Evolutionary conservation across 2,329 filamentous ascomycete genomes (phyloP).

Genomic region (Colletotrichum paranaense): DNA sequence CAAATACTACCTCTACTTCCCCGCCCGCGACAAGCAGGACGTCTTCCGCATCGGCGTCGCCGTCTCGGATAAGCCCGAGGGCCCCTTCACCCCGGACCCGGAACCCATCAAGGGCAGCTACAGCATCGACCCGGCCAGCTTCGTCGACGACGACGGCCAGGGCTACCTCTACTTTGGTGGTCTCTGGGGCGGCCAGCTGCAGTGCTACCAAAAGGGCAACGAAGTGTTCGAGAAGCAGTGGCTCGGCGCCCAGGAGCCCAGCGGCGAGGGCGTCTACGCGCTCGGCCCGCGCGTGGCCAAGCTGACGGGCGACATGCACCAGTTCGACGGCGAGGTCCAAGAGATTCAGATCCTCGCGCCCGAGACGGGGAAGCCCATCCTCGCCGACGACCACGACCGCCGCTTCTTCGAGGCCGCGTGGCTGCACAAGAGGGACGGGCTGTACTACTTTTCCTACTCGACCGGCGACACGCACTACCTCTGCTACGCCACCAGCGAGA

Average conservation of each 20-base stretch:
- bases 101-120: slow-evolving; percentile 75
- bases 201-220: slow-evolving; percentile 74
- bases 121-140: slow-evolving; percentile 81
- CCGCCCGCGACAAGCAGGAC: slow-evolving; percentile 75
- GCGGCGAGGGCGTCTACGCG: slow-evolving; percentile 65
- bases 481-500: slow-evolving; percentile 74
- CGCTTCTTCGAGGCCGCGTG: slow-evolving; percentile 86
- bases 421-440: slow-evolving; percentile 78
- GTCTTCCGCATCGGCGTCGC: slow-evolving; percentile 83
- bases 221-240: slow-evolving; percentile 65
- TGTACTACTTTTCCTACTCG: slow-evolving; percentile 82
- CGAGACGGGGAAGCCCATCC: slow-evolving; percentile 68
- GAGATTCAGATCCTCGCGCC: slow-evolving; percentile 74
- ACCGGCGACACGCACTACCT: slow-evolving; percentile 83
- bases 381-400: slow-evolving; percentile 76
- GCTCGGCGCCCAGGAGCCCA: slow-evolving; percentile 69
- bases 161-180: slow-evolving; percentile 76
- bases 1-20: slow-evolving; percentile 83
- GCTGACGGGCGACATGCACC: slow-evolving; percentile 73
- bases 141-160: slow-evolving; percentile 69
- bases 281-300: slow-evolving; percentile 75
- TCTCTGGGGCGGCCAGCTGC: slow-evolving; percentile 83
- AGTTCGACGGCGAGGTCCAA: slow-evolving; percentile 64
- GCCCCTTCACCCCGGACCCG: slow-evolving; percentile 75
- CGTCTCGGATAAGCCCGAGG: slow-evolving; percentile 70